Percentiles rank a stretch among this genome's conserved stretches.
phyloP scores from a whole-genome alignment of 2,329 filamentous ascomycete genomes.

The Rhynchosporium secalis region DNA sequence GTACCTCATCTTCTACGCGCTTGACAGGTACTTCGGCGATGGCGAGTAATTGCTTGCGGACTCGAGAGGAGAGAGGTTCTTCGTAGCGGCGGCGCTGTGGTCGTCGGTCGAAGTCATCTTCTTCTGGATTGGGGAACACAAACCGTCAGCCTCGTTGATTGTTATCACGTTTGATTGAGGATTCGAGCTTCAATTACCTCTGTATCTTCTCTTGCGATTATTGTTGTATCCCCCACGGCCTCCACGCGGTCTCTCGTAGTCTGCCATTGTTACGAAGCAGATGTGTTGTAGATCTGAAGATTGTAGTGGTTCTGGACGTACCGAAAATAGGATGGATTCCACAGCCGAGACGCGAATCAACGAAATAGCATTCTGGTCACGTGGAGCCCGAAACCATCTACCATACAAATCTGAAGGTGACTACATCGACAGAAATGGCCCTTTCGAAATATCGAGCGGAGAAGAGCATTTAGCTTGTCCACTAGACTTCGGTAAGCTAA shows the following conservation, averaged over 20 bases:
- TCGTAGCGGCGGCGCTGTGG: slow-evolving; percentile 73
- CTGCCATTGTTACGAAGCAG: slow-evolving; percentile 46
- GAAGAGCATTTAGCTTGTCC: background rate
- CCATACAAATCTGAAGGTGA: background rate
- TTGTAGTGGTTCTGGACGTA: slow-evolving; percentile 13
- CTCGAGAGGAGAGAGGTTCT: slow-evolving; percentile 67
- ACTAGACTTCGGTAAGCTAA: too few relatives aligned
- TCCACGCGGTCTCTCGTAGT: slow-evolving; percentile 47
- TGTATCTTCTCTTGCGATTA: slow-evolving; percentile 74
- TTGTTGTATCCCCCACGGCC: slow-evolving; percentile 51
- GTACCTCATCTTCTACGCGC: slow-evolving; percentile 76
- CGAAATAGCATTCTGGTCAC: background rate
- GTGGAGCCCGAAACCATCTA: background rate
- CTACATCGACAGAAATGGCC: slow-evolving; percentile 2
- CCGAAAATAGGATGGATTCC: slow-evolving; percentile 23
- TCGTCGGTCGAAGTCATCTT: slow-evolving; percentile 75
- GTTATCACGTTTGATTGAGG: slow-evolving; percentile 6
- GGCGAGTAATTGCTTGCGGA: slow-evolving; percentile 75
- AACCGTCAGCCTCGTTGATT: slow-evolving; percentile 34
- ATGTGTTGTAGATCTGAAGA: slow-evolving; percentile 4
- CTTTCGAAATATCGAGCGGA: background rate
- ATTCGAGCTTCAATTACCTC: slow-evolving; percentile 56
- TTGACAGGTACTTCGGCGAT: slow-evolving; percentile 81
- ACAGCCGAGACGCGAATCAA: slow-evolving; percentile 4
- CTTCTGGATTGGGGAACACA: slow-evolving; percentile 51